A percentile compares a stretch with the other conserved stretches of the same genome.
Conservation (phyloP, 2,329 filamentous ascomycete species). For the Graphilbum fragrans region DNA sequence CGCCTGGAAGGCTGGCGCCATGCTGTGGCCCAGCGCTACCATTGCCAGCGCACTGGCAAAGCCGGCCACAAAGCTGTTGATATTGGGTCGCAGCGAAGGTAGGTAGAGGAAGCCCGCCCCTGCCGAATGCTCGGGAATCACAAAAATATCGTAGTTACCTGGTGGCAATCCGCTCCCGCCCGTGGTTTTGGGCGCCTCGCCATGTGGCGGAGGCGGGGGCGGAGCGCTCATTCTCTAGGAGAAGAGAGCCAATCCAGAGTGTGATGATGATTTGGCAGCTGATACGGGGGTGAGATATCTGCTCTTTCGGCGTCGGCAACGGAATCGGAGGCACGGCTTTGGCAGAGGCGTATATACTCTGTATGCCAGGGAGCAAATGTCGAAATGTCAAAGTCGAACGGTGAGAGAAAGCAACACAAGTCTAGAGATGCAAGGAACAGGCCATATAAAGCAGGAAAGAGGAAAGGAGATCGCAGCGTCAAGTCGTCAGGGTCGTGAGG, state of each 20-base stretch:
- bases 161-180: constrained; percentile 50
- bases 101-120: constrained; percentile 87
- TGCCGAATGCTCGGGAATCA: constrained; percentile 83
- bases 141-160: constrained; percentile 94
- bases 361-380: too few species aligned
- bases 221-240: constrained; percentile 38
- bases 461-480: neutral
- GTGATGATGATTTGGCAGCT: neutral
- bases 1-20: constrained; percentile 59
- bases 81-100: constrained; percentile 74
- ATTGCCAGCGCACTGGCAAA: constrained; percentile 64
- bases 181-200: constrained; percentile 59
- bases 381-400: too few species aligned
- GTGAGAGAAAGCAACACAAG: neutral
- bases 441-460: neutral
- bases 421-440: too few species aligned
- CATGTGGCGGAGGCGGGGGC: constrained; percentile 80
- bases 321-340: neutral
- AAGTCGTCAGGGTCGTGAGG: neutral
- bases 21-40: constrained; percentile 58
- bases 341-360: too few species aligned
- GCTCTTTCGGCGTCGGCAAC: constrained; percentile 1
- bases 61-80: constrained; percentile 85
- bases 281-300: neutral
- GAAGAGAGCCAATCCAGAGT: constrained; percentile 10